A percentile compares a stretch with the other conserved stretches of the same genome.
phyloP scores from a whole-genome alignment of 1,284 basidiomycete species.

The Trichosporon coremiiforme region DNA sequence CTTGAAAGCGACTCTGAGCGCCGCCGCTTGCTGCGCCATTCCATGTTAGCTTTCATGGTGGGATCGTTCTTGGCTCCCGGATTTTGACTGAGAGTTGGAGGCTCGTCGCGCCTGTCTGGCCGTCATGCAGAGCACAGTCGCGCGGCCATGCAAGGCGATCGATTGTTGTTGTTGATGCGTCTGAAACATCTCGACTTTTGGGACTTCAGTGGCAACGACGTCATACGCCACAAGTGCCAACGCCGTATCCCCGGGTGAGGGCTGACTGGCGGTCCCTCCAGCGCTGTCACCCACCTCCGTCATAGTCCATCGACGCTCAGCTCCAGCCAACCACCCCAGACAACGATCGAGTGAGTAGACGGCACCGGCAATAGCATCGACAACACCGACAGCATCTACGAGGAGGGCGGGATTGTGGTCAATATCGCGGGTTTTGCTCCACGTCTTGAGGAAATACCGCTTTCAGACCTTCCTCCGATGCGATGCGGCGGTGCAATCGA shows the following conservation, averaged over 20 bases:
- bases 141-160: constrained; percentile 2
- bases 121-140: constrained; percentile 7
- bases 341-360: constrained; percentile 16
- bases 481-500: constrained; percentile 13
- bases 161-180: neutral
- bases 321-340: constrained; percentile 17
- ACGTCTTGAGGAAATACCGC: neutral
- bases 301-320: constrained; percentile 17
- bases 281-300: constrained; percentile 18
- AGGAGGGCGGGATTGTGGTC: neutral
- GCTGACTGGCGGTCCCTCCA: constrained; percentile 14
- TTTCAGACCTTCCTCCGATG: constrained; percentile 3
- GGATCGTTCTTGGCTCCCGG: neutral
- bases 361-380: neutral
- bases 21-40: constrained; percentile 65
- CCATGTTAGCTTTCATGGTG: constrained; percentile 16
- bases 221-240: constrained; percentile 3
- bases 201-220: neutral
- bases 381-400: neutral
- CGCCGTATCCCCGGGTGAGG: constrained; percentile 17
- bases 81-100: neutral
- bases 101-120: neutral
- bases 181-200: constrained; percentile 1
- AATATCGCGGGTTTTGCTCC: neutral
- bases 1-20: constrained; percentile 60